Percentiles rank a stretch among this genome's conserved stretches.
phyloP scores from a whole-genome alignment of 164 flowering plant species.

The Santalum album region DNA sequence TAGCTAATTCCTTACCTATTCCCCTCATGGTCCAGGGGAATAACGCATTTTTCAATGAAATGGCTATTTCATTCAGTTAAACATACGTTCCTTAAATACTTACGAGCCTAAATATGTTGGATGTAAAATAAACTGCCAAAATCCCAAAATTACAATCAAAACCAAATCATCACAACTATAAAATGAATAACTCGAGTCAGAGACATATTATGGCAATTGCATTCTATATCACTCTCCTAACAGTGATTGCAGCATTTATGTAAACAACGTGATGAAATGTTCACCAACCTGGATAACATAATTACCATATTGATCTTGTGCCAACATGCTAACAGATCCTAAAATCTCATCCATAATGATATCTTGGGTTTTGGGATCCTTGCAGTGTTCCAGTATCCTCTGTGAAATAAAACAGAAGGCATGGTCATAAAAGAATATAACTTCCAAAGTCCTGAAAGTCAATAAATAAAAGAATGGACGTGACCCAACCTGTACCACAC shows the following conservation, averaged over 20 bases:
- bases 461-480: not conserved
- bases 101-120: no score
- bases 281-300: slow-evolving; percentile 73
- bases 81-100: no score
- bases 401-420: slow-evolving; percentile 15
- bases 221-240: not conserved
- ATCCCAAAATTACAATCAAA: no score
- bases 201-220: no score
- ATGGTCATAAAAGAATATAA: no score
- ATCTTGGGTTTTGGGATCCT: slow-evolving; percentile 38
- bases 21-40: no score
- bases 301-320: slow-evolving; percentile 88
- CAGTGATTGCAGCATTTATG: not conserved
- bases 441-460: not conserved
- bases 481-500: slow-evolving; percentile 78
- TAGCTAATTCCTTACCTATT: no score
- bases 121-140: no score
- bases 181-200: no score
- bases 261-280: not conserved
- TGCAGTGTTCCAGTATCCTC: slow-evolving; percentile 86
- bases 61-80: no score
- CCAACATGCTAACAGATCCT: slow-evolving; percentile 70
- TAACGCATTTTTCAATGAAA: no score
- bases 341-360: slow-evolving; percentile 66
- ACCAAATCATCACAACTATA: no score